phyloP scores from a whole-genome alignment of 2,329 filamentous ascomycete species.

The Ophiostoma tasmaniense region DNA sequence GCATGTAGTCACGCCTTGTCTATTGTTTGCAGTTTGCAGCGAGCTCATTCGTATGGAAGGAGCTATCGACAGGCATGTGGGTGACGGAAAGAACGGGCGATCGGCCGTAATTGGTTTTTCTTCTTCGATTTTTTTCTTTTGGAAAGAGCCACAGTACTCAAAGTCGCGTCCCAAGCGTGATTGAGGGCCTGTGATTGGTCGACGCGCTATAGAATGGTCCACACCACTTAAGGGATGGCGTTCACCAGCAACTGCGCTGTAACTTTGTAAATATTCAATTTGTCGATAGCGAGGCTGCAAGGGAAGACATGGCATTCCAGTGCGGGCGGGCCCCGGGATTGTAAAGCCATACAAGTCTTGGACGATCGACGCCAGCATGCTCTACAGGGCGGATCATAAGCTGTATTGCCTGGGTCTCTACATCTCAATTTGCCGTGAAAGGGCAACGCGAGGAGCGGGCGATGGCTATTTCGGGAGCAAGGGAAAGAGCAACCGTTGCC shows the following conservation, averaged over 20 bases:
- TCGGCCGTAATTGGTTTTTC: not conserved
- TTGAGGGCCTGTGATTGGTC: not conserved
- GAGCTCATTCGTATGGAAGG: not conserved
- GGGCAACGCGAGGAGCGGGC: not conserved
- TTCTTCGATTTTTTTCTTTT: not conserved
- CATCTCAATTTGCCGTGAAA: not conserved
- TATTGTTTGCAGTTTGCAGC: not conserved
- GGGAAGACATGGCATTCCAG: not conserved
- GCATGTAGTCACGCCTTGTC: not conserved
- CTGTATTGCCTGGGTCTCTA: not conserved
- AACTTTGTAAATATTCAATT: not conserved
- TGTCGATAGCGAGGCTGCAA: not conserved
- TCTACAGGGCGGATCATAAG: not conserved
- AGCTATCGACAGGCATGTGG: not conserved
- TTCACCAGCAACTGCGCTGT: not conserved
- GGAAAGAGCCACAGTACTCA: not conserved
- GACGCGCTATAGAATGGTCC: not conserved
- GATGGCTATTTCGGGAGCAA: not conserved
- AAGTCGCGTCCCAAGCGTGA: not conserved
- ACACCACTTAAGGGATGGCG: not conserved
- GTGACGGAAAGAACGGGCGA: conserved; percentile 1
- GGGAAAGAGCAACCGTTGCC: not conserved
- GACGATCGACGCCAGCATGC: not conserved
- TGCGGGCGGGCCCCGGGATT: not conserved
- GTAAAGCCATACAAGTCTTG: not conserved